phyloP scores from a whole-genome alignment of 2,329 filamentous ascomycete genomes.

The Whalleya microplaca region DNA sequence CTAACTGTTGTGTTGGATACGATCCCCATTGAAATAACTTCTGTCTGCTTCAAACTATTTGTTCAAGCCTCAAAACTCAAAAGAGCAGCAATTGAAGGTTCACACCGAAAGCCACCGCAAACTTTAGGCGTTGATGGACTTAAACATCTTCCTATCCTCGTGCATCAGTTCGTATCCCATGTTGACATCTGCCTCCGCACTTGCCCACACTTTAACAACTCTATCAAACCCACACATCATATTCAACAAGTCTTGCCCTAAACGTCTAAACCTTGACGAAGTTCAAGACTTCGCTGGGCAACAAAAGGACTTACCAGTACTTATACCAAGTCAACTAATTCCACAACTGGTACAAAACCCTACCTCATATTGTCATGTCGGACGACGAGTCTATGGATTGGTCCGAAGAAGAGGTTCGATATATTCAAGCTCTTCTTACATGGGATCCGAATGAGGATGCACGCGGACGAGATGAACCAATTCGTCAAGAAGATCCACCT shows the following conservation, averaged over 20 bases:
- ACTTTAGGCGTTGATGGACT: background rate
- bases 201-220: background rate
- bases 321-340: background rate
- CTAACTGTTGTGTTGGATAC: background rate
- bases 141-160: background rate
- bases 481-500: slow-evolving; percentile 22
- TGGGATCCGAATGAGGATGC: slow-evolving; percentile 41
- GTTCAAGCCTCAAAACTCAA: background rate
- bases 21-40: background rate
- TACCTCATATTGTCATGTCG: slow-evolving; percentile 12
- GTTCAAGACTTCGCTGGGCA: background rate
- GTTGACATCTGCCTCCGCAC: background rate
- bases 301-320: background rate
- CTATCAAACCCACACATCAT: background rate
- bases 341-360: background rate
- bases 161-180: background rate
- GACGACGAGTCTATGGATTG: slow-evolving; percentile 35
- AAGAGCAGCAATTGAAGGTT: background rate
- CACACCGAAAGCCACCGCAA: background rate
- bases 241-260: background rate
- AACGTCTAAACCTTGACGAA: background rate
- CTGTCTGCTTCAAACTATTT: background rate
- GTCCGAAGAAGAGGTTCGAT: slow-evolving; percentile 45
- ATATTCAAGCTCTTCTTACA: slow-evolving; percentile 44
- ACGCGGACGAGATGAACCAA: slow-evolving; percentile 18